Evolutionary conservation across 2,329 filamentous ascomycete species (phyloP), one percentile per base, ranked within the genome.

Genomic region (Nothophoma quercina): DNA sequence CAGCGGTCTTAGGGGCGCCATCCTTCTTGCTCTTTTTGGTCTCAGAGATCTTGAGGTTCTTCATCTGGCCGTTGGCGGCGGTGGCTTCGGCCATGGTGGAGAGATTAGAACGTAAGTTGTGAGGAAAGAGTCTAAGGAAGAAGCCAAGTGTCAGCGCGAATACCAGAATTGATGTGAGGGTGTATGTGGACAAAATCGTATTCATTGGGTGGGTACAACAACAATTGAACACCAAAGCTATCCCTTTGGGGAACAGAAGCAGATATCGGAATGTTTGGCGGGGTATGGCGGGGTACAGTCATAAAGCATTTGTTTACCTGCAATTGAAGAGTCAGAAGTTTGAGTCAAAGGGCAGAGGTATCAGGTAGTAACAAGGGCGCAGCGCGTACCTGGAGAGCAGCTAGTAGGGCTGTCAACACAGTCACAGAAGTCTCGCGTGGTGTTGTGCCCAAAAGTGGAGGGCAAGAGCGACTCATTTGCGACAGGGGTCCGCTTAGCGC

Each of bases 11-110:
- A 7, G 69, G 66, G 19, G 59, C 59, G 12, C 62, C 65, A n/a
- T 72, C 69, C 61, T 74, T 73, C 61, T 73, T 71, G 55, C 59
- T 68, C 63, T 74, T 71, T 55, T 68, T 68, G 22, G 62, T 64
- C 60, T 83, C 44, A 65, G 78, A 61, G 33, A 74, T 68, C 39
- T 64, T 65, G 55, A 74, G 70, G 60, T 72, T 63, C 76, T 80
- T 71, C 80, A 83, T 65, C 79, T 82, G 51, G 67, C 72, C 68
- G 39, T 70, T 69, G 53, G 69, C 69, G 54, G 69, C 69, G 40
- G 58, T 53, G 50, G 64, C 64, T 67, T 68, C 70, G 44, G 71
- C 70, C 70, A 74, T 73, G 47, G 36, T 60, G 55, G 29, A 38
- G 28, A 7, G 34, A 30, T 16, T 40, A 30, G 25, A n/a, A 28